Evolutionary conservation across 768 basidiomycete genomes (phyloP).

Genomic region (Holtermannia corniformis): DNA sequence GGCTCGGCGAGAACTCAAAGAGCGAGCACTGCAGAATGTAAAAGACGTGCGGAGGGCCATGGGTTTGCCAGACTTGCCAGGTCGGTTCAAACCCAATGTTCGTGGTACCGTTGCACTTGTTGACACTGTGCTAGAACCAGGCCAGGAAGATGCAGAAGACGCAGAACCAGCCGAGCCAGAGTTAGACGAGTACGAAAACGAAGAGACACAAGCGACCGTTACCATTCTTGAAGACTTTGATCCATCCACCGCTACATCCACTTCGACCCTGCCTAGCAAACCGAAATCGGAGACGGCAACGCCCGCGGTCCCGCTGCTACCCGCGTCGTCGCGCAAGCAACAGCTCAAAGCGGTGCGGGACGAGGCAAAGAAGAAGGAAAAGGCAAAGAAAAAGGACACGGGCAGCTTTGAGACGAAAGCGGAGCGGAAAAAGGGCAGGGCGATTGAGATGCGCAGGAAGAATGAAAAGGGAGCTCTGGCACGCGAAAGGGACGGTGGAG

Average conservation of each 20-base stretch:
- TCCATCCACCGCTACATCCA: conserved; percentile 46
- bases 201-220: conserved; percentile 76
- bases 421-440: conserved; percentile 53
- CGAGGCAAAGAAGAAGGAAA: conserved; percentile 11
- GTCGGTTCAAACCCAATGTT: not conserved
- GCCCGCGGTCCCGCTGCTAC: conserved; percentile 22
- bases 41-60: conserved; percentile 61
- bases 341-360: conserved; percentile 22
- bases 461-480: conserved; percentile 64
- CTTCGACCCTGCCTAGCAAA: conserved; percentile 4
- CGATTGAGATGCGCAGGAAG: conserved; percentile 57
- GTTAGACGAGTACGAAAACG: conserved; percentile 63
- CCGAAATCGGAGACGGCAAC: conserved; percentile 41
- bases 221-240: conserved; percentile 90
- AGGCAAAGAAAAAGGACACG: conserved; percentile 18
- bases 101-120: not conserved
- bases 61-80: conserved; percentile 35
- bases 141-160: conserved; percentile 5
- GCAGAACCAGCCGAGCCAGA: conserved; percentile 16
- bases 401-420: conserved; percentile 63
- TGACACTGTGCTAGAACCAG: too few relatives aligned
- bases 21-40: conserved; percentile 69
- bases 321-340: conserved; percentile 31
- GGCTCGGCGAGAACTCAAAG: conserved; percentile 68
- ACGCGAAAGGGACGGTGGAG: conserved; percentile 46